Evolutionary conservation across 2,329 filamentous ascomycete genomes (phyloP).

Genomic region (Bipolaris cookei): DNA sequence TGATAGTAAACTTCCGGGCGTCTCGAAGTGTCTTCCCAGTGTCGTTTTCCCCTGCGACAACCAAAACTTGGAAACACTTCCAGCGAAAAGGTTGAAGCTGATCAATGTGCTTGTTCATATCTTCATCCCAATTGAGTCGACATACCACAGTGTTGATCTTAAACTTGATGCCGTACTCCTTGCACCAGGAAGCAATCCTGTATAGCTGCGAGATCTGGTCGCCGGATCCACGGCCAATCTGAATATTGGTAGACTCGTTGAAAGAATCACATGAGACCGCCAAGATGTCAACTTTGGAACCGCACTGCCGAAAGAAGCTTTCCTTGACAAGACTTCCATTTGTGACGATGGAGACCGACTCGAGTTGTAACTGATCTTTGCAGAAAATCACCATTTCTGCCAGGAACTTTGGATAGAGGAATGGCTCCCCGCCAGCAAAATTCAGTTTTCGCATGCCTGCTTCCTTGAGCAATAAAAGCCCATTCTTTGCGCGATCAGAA

Average conservation of each 20-base stretch:
- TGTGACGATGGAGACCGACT: slow-evolving; percentile 10
- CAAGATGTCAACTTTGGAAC: slow-evolving; percentile 5
- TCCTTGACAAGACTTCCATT: slow-evolving; percentile 6
- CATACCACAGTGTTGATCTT: slow-evolving; percentile 13
- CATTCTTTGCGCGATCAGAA: slow-evolving; percentile 51
- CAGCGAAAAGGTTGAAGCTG: slow-evolving; percentile 13
- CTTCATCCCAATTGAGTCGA: slow-evolving; percentile 7
- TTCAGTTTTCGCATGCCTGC: slow-evolving; percentile 14
- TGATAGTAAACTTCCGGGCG: slow-evolving; percentile 6
- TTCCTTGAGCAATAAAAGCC: slow-evolving; percentile 3
- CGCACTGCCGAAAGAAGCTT: slow-evolving; percentile 3
- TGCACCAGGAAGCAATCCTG: slow-evolving; percentile 1
- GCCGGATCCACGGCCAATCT: slow-evolving; percentile 8
- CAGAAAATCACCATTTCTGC: slow-evolving; percentile 6
- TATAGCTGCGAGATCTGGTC: neutral
- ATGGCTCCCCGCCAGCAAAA: slow-evolving; percentile 9
- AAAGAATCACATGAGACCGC: slow-evolving; percentile 12
- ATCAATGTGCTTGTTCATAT: slow-evolving; percentile 5
- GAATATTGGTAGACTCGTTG: slow-evolving; percentile 4
- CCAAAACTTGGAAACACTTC: slow-evolving; percentile 10
- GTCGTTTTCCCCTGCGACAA: slow-evolving; percentile 11
- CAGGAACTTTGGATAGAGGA: slow-evolving; percentile 7
- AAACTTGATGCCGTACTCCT: slow-evolving; percentile 5
- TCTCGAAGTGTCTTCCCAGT: slow-evolving; percentile 1
- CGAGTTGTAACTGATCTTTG: slow-evolving; percentile 5